A percentile compares a stretch with the other conserved stretches of the same genome.
Evolutionary conservation across 2,329 filamentous ascomycete species (phyloP).

Genomic region (Venturia pyrina): DNA sequence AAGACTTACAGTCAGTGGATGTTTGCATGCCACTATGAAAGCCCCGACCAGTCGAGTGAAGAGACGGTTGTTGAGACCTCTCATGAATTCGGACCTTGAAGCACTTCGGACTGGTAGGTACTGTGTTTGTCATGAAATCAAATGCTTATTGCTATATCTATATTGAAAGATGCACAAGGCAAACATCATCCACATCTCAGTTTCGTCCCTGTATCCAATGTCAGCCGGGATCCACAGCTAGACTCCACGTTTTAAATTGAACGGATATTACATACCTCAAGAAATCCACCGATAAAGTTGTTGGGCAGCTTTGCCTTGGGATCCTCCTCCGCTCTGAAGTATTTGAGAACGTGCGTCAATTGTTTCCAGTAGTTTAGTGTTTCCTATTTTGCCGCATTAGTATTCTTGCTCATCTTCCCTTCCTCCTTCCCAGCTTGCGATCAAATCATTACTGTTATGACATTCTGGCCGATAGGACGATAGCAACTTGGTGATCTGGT

Average conservation of each 20-base stretch:
- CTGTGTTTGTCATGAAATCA: neutral
- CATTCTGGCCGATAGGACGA: neutral
- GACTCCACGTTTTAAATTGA: neutral
- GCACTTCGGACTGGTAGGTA: neutral
- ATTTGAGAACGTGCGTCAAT: conserved; percentile 88
- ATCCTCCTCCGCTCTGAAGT: conserved; percentile 84
- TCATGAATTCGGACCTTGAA: too few species aligned
- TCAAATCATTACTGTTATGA: neutral
- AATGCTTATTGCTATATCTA: conserved; percentile 4
- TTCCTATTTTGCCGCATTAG: conserved; percentile 49
- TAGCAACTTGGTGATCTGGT: neutral
- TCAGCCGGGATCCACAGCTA: conserved; percentile 5
- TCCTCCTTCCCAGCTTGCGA: neutral
- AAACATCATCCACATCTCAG: conserved; percentile 17
- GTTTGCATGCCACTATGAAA: too few species aligned
- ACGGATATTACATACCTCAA: conserved; percentile 59
- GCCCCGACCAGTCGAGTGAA: too few species aligned
- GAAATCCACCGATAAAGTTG: conserved; percentile 88
- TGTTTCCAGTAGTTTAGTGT: conserved; percentile 99
- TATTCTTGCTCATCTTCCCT: neutral
- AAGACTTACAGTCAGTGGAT: too few species aligned
- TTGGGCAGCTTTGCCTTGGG: conserved; percentile 65
- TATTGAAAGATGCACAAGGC: neutral
- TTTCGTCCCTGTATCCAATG: conserved; percentile 25
- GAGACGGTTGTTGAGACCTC: too few species aligned